Percentiles rank a stretch among this genome's conserved stretches.
These are phyloP conservation scores for Mortierella sp. DNA, from an alignment of 371 early-diverging fungal genomes.

Conservation along the genomic window DNA sequence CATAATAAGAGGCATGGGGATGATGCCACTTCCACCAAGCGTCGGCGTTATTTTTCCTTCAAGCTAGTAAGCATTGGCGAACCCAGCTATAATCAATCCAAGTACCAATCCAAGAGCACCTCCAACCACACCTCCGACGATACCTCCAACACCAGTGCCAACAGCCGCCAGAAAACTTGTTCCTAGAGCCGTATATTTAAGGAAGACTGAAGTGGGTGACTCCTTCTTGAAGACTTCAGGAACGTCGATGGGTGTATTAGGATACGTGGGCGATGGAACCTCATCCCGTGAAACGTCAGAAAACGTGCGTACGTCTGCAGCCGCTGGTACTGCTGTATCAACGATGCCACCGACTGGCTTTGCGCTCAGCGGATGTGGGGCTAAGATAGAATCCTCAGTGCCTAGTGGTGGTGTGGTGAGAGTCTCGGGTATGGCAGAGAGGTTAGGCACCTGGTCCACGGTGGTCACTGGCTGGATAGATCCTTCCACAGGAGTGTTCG, in stretches of 20 bases:
- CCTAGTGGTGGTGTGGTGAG: too few relatives aligned
- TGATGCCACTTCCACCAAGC: too few relatives aligned
- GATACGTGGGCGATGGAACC: background rate
- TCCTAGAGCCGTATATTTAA: slow-evolving; percentile 6
- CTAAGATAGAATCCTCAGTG: too few relatives aligned
- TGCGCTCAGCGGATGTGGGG: too few relatives aligned
- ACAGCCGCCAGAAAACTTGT: slow-evolving; percentile 5
- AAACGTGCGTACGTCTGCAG: background rate
- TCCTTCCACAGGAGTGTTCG: too few relatives aligned
- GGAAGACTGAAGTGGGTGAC: background rate
- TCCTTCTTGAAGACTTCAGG: background rate
- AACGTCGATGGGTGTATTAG: background rate
- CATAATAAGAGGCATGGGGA: too few relatives aligned
- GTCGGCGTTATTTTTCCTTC: too few relatives aligned
- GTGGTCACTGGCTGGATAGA: too few relatives aligned
- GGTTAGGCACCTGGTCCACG: too few relatives aligned
- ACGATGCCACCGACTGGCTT: too few relatives aligned
- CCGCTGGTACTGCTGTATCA: too few relatives aligned
- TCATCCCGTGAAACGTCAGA: background rate
- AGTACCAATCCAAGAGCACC: slow-evolving; percentile 10
- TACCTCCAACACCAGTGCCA: slow-evolving; percentile 6
- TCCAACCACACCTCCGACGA: slow-evolving; percentile 14
- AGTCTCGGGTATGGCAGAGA: too few relatives aligned
- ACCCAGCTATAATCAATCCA: slow-evolving; percentile 1
- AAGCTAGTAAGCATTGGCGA: background rate